phyloP scores from a whole-genome alignment of 1,139 yeast species.

The Hansenula sp. region DNA sequence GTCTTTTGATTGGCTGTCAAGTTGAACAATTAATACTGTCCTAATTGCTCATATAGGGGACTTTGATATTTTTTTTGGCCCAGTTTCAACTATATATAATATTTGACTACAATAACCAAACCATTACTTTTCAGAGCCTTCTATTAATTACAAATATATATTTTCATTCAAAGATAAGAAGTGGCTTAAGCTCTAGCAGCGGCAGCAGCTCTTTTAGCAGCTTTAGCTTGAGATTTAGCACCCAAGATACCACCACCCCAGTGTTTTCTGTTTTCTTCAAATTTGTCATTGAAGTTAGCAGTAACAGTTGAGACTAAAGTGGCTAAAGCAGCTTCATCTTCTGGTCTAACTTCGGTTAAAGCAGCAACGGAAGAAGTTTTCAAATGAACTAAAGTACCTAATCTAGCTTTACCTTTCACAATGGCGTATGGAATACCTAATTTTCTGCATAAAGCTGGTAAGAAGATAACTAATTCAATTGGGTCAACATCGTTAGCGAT shows the following conservation, averaged over 20 bases:
- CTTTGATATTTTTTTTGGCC: no score
- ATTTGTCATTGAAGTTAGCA: constrained; percentile 88
- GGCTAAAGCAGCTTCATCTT: constrained; percentile 91
- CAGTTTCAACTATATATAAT: no score
- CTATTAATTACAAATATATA: not conserved
- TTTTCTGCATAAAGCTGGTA: constrained; percentile 98
- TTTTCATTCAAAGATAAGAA: not conserved
- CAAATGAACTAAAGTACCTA: constrained; percentile 94
- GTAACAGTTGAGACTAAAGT: constrained; percentile 88
- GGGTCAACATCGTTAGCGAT: constrained; percentile 99
- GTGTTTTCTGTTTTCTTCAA: constrained; percentile 94
- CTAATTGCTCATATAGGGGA: no score
- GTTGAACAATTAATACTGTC: no score
- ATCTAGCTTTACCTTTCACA: constrained; percentile 97
- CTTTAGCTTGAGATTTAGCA: constrained; percentile 81
- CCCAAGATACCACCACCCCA: constrained; percentile 99
- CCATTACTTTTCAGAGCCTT: not conserved
- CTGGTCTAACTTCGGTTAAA: constrained; percentile 86
- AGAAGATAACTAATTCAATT: constrained; percentile 91
- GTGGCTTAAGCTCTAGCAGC: constrained; percentile 26
- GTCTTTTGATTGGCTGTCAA: no score
- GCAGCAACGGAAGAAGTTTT: constrained; percentile 97
- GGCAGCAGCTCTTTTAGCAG: constrained; percentile 50
- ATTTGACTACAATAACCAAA: no score
- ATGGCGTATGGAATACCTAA: constrained; percentile 99